Evolutionary conservation across 1,284 basidiomycete species (phyloP).

Genomic region (Naganishia cerealis): DNA sequence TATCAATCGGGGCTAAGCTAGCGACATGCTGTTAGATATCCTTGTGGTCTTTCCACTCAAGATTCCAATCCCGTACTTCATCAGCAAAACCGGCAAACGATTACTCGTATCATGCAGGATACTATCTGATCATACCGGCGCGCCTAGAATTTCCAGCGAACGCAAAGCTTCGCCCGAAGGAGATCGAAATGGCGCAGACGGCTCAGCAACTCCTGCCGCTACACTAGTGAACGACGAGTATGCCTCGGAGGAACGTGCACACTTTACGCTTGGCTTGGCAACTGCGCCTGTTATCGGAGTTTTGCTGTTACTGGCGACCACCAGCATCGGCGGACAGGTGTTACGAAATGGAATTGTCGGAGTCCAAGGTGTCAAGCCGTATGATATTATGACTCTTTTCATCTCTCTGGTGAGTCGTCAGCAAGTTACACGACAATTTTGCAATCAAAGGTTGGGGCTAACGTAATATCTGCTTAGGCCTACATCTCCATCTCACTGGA

Average conservation of each 20-base stretch:
- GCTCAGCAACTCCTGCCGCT: not conserved
- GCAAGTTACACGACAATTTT: not conserved
- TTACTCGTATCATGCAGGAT: slow-evolving; percentile 41
- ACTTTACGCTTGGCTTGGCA: slow-evolving; percentile 65
- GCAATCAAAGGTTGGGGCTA: slow-evolving; percentile 48
- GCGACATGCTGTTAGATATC: slow-evolving; percentile 52
- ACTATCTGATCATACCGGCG: slow-evolving; percentile 32
- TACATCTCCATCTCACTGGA: slow-evolving; percentile 94
- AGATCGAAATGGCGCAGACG: not conserved
- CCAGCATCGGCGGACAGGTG: slow-evolving; percentile 66
- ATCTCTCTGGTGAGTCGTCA: slow-evolving; percentile 65
- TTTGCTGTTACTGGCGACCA: slow-evolving; percentile 71
- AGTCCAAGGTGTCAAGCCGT: slow-evolving; percentile 77
- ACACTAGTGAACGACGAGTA: slow-evolving; percentile 8
- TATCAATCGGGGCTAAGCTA: not conserved
- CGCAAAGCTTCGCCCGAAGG: slow-evolving; percentile 2
- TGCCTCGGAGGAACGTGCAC: slow-evolving; percentile 7
- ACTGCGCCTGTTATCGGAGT: slow-evolving; percentile 78
- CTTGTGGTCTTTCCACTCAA: slow-evolving; percentile 68
- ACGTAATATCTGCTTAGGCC: slow-evolving; percentile 57
- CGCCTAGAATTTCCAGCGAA: slow-evolving; percentile 35
- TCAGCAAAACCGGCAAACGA: slow-evolving; percentile 34
- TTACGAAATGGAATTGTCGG: slow-evolving; percentile 66
- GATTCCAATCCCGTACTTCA: slow-evolving; percentile 57
- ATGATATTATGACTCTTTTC: slow-evolving; percentile 91